These are phyloP conservation scores for Fraxinus anomala DNA, from an alignment of 257 asterid genomes.

Conservation along the genomic window DNA sequence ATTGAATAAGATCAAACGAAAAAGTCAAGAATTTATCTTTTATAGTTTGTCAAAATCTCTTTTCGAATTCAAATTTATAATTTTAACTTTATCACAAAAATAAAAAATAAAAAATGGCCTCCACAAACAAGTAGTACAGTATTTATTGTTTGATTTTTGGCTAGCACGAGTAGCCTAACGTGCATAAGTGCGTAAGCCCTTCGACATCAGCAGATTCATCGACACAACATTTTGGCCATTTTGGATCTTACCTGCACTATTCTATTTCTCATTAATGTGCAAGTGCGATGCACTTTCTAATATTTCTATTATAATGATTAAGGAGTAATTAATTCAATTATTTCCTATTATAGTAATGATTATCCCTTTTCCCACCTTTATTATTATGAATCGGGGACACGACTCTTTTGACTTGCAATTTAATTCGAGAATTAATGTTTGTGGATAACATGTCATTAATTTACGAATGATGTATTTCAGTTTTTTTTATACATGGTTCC, in stretches of 20 bases:
- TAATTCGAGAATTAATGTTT: background rate
- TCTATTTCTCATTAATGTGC: background rate
- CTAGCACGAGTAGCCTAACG: background rate
- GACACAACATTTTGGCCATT: background rate
- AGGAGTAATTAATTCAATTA: background rate
- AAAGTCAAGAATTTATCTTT: no score
- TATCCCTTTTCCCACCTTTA: background rate
- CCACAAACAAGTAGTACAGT: no score
- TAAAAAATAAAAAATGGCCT: no score
- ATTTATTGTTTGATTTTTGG: background rate
- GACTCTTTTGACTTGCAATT: background rate
- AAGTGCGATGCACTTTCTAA: constrained; percentile 14
- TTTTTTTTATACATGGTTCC: no score
- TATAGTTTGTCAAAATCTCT: no score
- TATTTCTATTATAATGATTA: constrained; percentile 12
- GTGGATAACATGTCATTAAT: background rate
- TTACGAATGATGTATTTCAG: no score
- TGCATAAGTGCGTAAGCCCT: background rate
- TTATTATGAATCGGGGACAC: background rate
- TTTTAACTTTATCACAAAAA: no score
- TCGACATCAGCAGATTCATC: background rate
- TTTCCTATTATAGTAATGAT: background rate
- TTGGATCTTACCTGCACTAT: background rate
- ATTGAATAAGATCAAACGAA: no score
- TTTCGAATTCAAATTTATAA: no score